These are phyloP conservation scores for Candida corydali DNA, from an alignment of 805 yeast species.

Conservation along the genomic window DNA sequence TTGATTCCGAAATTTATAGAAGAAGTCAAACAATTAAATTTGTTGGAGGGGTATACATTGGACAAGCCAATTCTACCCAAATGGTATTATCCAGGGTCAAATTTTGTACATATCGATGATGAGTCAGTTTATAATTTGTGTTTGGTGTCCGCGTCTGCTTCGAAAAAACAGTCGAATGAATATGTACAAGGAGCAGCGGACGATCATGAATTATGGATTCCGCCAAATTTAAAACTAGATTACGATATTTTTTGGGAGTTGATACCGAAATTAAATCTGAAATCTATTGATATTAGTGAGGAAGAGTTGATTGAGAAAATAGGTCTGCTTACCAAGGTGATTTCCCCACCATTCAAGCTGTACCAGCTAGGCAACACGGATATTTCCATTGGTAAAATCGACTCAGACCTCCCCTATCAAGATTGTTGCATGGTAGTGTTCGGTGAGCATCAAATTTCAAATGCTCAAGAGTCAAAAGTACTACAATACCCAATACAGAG, in stretches of 20 bases:
- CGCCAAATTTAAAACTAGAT: conserved; percentile 30
- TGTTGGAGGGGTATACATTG: conserved; percentile 19
- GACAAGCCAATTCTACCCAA: conserved; percentile 56
- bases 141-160: conserved; percentile 55
- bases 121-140: conserved; percentile 19
- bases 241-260: conserved; percentile 45
- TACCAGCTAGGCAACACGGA: conserved; percentile 18
- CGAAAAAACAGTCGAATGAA: conserved; percentile 9
- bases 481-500: conserved; percentile 19
- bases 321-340: conserved; percentile 3
- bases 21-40: conserved; percentile 36
- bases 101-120: conserved; percentile 4
- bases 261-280: conserved; percentile 14
- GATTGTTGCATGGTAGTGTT: conserved; percentile 13
- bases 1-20: conserved; percentile 47
- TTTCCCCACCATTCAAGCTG: not conserved
- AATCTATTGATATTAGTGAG: conserved; percentile 20
- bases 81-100: conserved; percentile 61
- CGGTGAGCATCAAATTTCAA: conserved; percentile 12
- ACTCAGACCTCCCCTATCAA: conserved; percentile 10
- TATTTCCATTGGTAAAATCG: conserved; percentile 24
- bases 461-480: conserved; percentile 9
- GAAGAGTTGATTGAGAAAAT: conserved; percentile 17
- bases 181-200: conserved; percentile 95
- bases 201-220: conserved; percentile 83